Evolutionary conservation across 1,284 basidiomycete genomes (phyloP).

Genomic region (Cutaneotrichosporon sp.): DNA sequence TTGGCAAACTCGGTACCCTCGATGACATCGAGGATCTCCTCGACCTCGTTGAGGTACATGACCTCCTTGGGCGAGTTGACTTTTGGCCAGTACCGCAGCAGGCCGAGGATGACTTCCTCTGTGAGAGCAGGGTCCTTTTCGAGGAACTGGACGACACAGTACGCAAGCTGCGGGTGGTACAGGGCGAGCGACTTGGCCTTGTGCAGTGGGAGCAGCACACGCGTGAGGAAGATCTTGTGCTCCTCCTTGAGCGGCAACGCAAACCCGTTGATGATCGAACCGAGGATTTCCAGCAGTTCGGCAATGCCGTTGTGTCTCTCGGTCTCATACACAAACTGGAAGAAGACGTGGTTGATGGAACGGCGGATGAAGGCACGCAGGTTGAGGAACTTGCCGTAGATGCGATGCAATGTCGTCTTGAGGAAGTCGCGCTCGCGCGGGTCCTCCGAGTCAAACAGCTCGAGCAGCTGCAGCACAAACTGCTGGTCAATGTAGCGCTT

Average conservation of each 20-base stretch:
- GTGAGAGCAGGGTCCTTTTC: slow-evolving; percentile 92
- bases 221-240: slow-evolving; percentile 96
- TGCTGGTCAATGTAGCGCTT: slow-evolving; percentile 96
- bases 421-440: slow-evolving; percentile 98
- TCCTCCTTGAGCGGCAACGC: slow-evolving; percentile 97
- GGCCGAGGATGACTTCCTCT: slow-evolving; percentile 90
- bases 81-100: slow-evolving; percentile 97
- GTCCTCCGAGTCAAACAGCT: slow-evolving; percentile 98
- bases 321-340: slow-evolving; percentile 97
- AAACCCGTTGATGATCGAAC: slow-evolving; percentile 99
- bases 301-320: slow-evolving; percentile 99
- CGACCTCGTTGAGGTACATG: slow-evolving; percentile 99
- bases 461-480: slow-evolving; percentile 93
- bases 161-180: slow-evolving; percentile 97
- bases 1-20: slow-evolving; percentile 96
- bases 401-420: slow-evolving; percentile 97
- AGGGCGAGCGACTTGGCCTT: slow-evolving; percentile 95
- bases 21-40: slow-evolving; percentile 98
- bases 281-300: slow-evolving; percentile 94
- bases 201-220: slow-evolving; percentile 93
- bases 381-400: slow-evolving; percentile 99
- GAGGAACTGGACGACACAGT: slow-evolving; percentile 98
- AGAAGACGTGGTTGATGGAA: slow-evolving; percentile 99
- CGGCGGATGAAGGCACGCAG: slow-evolving; percentile 96
- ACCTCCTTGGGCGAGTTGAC: slow-evolving; percentile 99